Evolutionary conservation across 140 eudicot species (phyloP).

Genomic region (Stevia rebaudiana): DNA sequence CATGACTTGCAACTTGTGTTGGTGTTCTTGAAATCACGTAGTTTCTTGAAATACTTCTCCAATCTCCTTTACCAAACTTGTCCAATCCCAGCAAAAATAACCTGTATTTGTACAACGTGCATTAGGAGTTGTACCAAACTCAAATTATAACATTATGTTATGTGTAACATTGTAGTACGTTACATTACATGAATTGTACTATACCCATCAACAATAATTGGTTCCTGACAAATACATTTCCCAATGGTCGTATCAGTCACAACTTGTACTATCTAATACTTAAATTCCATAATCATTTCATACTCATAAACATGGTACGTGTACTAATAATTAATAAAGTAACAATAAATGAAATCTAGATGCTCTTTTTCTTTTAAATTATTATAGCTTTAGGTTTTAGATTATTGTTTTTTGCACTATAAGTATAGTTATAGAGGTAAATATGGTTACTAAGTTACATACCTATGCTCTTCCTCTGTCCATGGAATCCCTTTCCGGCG

Average conservation of each 20-base stretch:
- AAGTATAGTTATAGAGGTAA: background rate
- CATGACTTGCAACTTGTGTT: conserved; percentile 94
- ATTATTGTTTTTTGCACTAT: background rate
- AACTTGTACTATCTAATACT: conserved; percentile 16
- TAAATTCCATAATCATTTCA: conserved; percentile 27
- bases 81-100: conserved; percentile 78
- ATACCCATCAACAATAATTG: conserved; percentile 24
- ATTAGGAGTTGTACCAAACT: conserved; percentile 21
- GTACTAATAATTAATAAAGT: background rate
- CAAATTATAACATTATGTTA: background rate
- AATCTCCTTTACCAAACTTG: conserved; percentile 90
- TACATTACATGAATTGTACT: conserved; percentile 23
- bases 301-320: conserved; percentile 32
- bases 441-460: background rate
- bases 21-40: conserved; percentile 88
- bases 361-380: background rate
- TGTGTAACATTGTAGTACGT: conserved; percentile 6
- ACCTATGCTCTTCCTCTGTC: conserved; percentile 98
- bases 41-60: conserved; percentile 95
- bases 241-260: conserved; percentile 33
- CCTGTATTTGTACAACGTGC: conserved; percentile 41
- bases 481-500: conserved; percentile 91
- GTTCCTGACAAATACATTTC: conserved; percentile 25
- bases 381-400: background rate
- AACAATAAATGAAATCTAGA: conserved; percentile 7